Evolutionary conservation across 306 rosid genomes (phyloP), one percentile per base, ranked within the genome.

Genomic region (Mucuna pruriens): DNA sequence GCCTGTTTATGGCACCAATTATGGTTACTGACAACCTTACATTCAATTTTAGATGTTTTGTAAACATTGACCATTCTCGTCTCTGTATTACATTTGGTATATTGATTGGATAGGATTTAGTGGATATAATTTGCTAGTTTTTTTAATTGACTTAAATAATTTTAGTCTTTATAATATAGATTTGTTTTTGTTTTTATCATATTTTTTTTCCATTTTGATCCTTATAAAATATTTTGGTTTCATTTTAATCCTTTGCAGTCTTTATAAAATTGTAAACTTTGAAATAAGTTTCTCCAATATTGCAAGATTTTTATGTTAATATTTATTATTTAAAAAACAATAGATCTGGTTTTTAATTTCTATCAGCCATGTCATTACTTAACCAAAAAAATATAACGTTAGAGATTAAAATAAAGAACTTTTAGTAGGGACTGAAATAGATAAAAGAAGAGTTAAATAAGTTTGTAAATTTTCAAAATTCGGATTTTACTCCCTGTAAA

Each of bases 1-100:
- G 16, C 44, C 86, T 12, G 87, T 82, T 17, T 89, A 89, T 69
- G 92, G 92, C 73, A 39, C 88, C 85, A 85, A 77, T 78, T 86
- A 84, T 64, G 92, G 89, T 31, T 84, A 86, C 34, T 89, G 84
- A 89, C 80, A 61, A 48, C 44, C 55, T 61, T 40, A 17, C 57
- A 44, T 75, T 74, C 26, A 49, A 75, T 76, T 60, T 75, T 79
- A 36, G 83, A 55, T 51, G 48, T 36, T 39, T 19, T 73, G 76
- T 73, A 55, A 84, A 49, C 89, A 12, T 26, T 71, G 29, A 19
- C 68, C 13, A 61, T 83, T 85, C 72, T n/a, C n/a, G n/a, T n/a
- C n/a, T n/a, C 73, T 80, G 71, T 84, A 40, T 61, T 55, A 54
- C 84, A 17, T 57, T 74, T 74, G 67, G 17, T 79, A 67, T 45